These are phyloP conservation scores for Penstemon barbatus DNA, from an alignment of 257 asterid species.

Conservation along the genomic window DNA sequence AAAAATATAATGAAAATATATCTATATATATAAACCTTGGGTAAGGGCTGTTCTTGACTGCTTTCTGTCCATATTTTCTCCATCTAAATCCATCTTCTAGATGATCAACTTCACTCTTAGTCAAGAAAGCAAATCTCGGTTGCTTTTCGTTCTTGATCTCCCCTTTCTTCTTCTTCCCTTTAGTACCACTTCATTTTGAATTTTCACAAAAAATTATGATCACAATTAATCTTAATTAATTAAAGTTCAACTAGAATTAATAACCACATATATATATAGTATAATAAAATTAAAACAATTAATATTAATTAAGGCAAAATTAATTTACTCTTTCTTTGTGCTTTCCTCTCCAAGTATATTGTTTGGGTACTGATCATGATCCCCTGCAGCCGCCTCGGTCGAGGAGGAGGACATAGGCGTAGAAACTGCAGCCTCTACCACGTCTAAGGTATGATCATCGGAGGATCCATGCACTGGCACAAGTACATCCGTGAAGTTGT, in stretches of 20 bases:
- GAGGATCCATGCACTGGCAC: too few species aligned
- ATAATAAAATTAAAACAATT: too few species aligned
- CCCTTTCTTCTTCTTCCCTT: constrained; percentile 65
- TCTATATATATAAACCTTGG: constrained; percentile 51
- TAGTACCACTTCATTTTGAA: constrained; percentile 26
- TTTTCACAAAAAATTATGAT: neutral
- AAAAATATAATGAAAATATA: neutral
- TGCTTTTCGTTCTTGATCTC: constrained; percentile 63
- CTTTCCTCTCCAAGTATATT: constrained; percentile 39
- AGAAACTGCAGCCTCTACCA: constrained; percentile 9
- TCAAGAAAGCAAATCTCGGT: constrained; percentile 81
- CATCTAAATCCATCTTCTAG: constrained; percentile 69
- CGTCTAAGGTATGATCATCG: too few species aligned
- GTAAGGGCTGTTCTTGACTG: constrained; percentile 85
- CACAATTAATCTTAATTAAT: neutral
- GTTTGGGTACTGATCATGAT: constrained; percentile 37
- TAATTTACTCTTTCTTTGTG: constrained; percentile 59
- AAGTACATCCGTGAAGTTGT: constrained; percentile 39
- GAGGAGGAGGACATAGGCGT: constrained; percentile 52
- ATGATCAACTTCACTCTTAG: constrained; percentile 87
- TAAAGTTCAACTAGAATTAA: too few species aligned
- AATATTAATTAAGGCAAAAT: constrained; percentile 1
- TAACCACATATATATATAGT: too few species aligned
- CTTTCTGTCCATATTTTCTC: constrained; percentile 55
- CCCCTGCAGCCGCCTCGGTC: constrained; percentile 50